Conservation (phyloP, 2,329 filamentous ascomycete species). For the Cytospora paraplurivora region DNA sequence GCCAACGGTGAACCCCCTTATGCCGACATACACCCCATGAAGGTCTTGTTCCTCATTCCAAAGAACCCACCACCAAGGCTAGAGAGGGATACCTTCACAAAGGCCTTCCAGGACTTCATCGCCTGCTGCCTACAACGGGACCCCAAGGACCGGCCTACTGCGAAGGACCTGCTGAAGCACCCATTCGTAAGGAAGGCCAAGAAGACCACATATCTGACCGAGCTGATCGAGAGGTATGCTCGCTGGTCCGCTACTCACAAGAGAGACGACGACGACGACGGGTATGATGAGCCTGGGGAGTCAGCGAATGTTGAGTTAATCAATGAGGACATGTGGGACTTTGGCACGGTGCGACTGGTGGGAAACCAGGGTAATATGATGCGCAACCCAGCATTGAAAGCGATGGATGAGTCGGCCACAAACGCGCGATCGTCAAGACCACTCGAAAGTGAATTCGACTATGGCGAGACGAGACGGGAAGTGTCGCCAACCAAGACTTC, state of each 20-base stretch:
- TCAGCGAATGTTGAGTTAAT: slow-evolving; percentile 58
- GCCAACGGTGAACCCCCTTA: slow-evolving; percentile 93
- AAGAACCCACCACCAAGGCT: slow-evolving; percentile 87
- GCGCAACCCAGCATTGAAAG: slow-evolving; percentile 61
- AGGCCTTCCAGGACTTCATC: slow-evolving; percentile 81
- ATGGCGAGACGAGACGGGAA: slow-evolving; percentile 54
- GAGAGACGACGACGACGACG: slow-evolving; percentile 65
- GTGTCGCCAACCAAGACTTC: slow-evolving; percentile 51
- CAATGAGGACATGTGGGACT: slow-evolving; percentile 95
- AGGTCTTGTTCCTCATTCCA: slow-evolving; percentile 92
- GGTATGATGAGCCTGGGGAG: slow-evolving; percentile 55
- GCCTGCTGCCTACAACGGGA: slow-evolving; percentile 85
- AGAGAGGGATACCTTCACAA: slow-evolving; percentile 74
- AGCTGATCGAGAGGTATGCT: slow-evolving; percentile 88
- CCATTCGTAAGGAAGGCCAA: slow-evolving; percentile 90
- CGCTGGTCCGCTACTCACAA: slow-evolving; percentile 85
- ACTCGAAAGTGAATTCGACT: slow-evolving; percentile 52
- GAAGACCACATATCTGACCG: slow-evolving; percentile 94
- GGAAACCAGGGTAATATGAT: slow-evolving; percentile 62
- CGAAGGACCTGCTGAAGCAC: slow-evolving; percentile 84
- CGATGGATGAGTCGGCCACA: slow-evolving; percentile 78
- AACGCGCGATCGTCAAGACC: slow-evolving; percentile 69
- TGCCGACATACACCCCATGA: slow-evolving; percentile 97
- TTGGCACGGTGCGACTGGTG: slow-evolving; percentile 89
- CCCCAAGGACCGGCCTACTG: slow-evolving; percentile 83